These are phyloP conservation scores for Cucumis melo DNA, from an alignment of 306 rosid genomes.

Conservation along the genomic window DNA sequence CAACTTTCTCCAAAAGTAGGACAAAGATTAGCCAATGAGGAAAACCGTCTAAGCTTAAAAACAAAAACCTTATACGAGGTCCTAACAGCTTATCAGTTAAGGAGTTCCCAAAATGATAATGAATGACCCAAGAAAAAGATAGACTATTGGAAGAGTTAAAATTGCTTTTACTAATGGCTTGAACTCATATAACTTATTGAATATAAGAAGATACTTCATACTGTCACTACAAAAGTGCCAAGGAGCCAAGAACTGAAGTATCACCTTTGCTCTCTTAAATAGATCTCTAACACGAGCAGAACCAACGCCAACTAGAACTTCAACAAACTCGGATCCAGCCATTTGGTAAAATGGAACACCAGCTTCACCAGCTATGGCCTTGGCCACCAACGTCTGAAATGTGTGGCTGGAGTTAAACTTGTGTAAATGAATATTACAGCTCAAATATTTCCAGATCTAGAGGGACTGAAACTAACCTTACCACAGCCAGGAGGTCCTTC, in stretches of 20 bases:
- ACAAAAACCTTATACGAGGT: not conserved
- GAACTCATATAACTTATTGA: not conserved
- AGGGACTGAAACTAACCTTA: constrained; percentile 54
- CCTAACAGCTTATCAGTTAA: not conserved
- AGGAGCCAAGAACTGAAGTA: not conserved
- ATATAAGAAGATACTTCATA: not conserved
- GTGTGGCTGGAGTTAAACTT: constrained; percentile 10
- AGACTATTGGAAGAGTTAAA: not conserved
- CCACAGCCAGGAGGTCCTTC: constrained; percentile 99
- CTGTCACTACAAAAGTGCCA: not conserved
- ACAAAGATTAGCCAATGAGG: not conserved
- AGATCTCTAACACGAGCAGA: constrained; percentile 98
- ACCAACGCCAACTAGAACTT: constrained; percentile 98
- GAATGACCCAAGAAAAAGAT: not conserved
- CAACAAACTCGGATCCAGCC: constrained; percentile 99
- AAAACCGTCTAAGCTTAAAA: not conserved
- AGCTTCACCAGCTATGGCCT: constrained; percentile 99
- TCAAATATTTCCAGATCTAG: constrained; percentile 7
- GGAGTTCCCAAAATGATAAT: not conserved
- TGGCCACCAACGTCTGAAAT: constrained; percentile 92
- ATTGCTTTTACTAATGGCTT: not conserved
- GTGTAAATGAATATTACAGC: not conserved
- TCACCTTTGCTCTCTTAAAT: constrained; percentile 96
- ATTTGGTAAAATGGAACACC: constrained; percentile 99
- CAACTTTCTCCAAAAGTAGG: not conserved